Base-by-base conservation (phyloP, 2,329 filamentous ascomycete species). In the Orbilia ellipsospora region DNA sequence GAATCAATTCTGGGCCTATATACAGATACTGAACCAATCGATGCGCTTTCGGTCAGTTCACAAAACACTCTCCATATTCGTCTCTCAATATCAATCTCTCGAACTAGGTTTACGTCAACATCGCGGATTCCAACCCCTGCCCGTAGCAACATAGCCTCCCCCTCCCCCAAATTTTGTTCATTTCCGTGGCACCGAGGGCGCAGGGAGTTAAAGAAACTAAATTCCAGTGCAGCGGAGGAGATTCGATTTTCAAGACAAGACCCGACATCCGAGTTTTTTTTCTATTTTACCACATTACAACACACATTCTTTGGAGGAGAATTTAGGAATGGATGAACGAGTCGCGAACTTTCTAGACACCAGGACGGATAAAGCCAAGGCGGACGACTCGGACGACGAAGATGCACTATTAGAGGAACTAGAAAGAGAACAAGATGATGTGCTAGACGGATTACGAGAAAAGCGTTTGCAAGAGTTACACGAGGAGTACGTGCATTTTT, bases 391-490 rank as follows among this genome's bases (percentile, higher is more conserved):
- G 20, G 87, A 88, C 77, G 85, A 87, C 76, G 87, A 88, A 81
- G 87, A 88, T 81, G 86, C 85, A 40, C 84, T 89, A 59, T 86
- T 88, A 66, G 86, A 86, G 15, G 84, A 86, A 70, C 84, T 88
- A 51, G 85, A 85, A 62, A 77, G 79, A 60, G 85, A 88, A 77
- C 60, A 77, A 54, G 85, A 87, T 70, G 81, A 82, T 6, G 84
- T 84, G 4, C 80, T 88, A 36, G 84, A 86, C 78, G 86, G 85
- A 40, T 85, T 88, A 78, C 85, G 87, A 67, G 87, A 88, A 79
- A 84, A 85, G 78, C 83, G 87, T 44, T 83, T 88, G 62, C 85
- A 88, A 77, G 86, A 88, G 79, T 82, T 89, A 13, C 86, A 88
- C 79, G 83, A 84, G 48, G 87, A 88, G 79, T 84, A 70, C 50